Conservation (phyloP, 2,329 filamentous ascomycete genomes). For the Microcyclospora pomicola region DNA sequence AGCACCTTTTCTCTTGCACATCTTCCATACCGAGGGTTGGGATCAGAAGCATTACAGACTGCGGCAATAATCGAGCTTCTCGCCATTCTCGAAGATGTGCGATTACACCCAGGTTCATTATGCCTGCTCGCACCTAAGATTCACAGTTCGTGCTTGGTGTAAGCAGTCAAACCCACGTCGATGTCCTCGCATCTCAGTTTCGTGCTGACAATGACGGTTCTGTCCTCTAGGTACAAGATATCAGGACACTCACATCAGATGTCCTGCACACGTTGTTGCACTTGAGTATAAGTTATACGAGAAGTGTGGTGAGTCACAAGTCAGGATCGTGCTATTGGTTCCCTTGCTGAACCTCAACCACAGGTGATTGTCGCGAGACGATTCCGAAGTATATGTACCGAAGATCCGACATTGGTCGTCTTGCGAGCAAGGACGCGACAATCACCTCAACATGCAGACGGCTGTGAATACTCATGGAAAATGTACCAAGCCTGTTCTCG, state of each 20-base stretch:
- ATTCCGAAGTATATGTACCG: background rate
- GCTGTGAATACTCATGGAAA: background rate
- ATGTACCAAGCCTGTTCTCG: background rate
- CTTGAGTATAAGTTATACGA: constrained; percentile 37
- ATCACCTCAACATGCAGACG: too few species aligned
- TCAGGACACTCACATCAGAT: constrained; percentile 41
- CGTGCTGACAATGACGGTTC: background rate
- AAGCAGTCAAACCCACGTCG: constrained; percentile 5
- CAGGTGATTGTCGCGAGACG: background rate
- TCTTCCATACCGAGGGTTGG: too few species aligned
- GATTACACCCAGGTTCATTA: constrained; percentile 47
- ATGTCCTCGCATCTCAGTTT: background rate
- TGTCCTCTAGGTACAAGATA: constrained; percentile 26
- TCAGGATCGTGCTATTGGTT: background rate
- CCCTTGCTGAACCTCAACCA: background rate
- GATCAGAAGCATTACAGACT: too few species aligned
- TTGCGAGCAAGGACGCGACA: too few species aligned
- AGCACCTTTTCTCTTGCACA: too few species aligned
- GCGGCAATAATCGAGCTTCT: background rate
- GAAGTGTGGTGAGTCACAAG: constrained; percentile 28
- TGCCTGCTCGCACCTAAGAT: constrained; percentile 41
- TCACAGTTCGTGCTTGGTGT: constrained; percentile 44
- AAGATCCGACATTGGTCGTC: background rate
- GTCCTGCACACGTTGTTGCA: constrained; percentile 41
- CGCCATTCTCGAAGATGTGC: constrained; percentile 32